Percentiles rank a stretch among this genome's conserved stretches.
Conservation (phyloP, 106 monocot species). For the Dactylorhiza incarnata region DNA sequence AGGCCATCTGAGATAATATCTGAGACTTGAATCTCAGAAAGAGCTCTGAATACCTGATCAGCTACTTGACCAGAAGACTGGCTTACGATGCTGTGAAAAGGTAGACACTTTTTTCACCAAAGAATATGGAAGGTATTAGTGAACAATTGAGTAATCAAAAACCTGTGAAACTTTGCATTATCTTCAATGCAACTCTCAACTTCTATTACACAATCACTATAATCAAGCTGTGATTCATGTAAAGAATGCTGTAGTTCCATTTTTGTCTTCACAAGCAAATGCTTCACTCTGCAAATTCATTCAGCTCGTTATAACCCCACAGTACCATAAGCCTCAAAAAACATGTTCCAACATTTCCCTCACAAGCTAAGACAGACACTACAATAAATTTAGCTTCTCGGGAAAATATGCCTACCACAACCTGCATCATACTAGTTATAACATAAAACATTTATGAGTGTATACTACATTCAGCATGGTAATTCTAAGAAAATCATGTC, state of each 20-base stretch:
- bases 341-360: neutral
- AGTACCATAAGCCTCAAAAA: neutral
- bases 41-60: conserved; percentile 26
- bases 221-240: conserved; percentile 22
- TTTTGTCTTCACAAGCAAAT: conserved; percentile 69
- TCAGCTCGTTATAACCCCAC: neutral
- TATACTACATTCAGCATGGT: neutral
- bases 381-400: neutral
- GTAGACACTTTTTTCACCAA: neutral
- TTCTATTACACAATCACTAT: conserved; percentile 71
- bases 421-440: neutral
- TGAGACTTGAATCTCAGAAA: conserved; percentile 19
- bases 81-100: conserved; percentile 40
- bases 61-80: conserved; percentile 33
- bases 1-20: conserved; percentile 8
- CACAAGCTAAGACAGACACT: neutral
- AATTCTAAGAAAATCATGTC: neutral
- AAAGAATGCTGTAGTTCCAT: conserved; percentile 69
- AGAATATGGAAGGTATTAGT: neutral
- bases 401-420: neutral
- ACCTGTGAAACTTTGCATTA: conserved; percentile 87
- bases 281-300: conserved; percentile 51
- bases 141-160: conserved; percentile 1
- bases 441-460: neutral
- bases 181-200: conserved; percentile 67